Conservation (phyloP, 257 asterid species). For the Verbascum thapsus region DNA sequence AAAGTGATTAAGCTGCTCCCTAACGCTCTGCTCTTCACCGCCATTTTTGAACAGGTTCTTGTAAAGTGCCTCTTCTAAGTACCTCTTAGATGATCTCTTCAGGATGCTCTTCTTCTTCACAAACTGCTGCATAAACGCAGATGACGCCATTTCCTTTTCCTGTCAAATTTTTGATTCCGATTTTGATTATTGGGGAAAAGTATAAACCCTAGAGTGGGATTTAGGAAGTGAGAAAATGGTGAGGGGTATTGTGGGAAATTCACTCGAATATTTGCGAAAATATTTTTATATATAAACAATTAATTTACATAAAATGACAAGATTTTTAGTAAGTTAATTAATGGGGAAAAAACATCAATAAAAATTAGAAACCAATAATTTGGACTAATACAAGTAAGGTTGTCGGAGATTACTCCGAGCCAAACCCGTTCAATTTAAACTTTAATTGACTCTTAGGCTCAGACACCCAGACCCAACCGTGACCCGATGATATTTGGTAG, state of each 20-base stretch:
- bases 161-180: constrained; percentile 25
- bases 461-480: no score
- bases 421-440: no score
- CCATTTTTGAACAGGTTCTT: constrained; percentile 72
- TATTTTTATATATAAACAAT: no score
- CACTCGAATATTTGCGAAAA: no score
- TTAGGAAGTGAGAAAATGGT: constrained; percentile 1
- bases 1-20: constrained; percentile 66
- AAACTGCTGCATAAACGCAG: constrained; percentile 72
- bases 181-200: constrained; percentile 16
- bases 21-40: constrained; percentile 59
- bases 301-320: no score
- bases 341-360: no score
- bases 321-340: no score
- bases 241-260: constrained; percentile 28
- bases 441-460: no score
- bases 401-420: no score
- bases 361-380: no score
- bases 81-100: constrained; percentile 73
- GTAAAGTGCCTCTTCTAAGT: constrained; percentile 81
- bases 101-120: constrained; percentile 54
- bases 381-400: no score
- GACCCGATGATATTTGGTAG: no score
- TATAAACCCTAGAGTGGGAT: constrained; percentile 30
- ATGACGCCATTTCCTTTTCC: constrained; percentile 57